Evolutionary conservation across 2,329 filamentous ascomycete genomes (phyloP), one percentile per base, ranked within the genome.

Genomic region (Penicillium sp.): DNA sequence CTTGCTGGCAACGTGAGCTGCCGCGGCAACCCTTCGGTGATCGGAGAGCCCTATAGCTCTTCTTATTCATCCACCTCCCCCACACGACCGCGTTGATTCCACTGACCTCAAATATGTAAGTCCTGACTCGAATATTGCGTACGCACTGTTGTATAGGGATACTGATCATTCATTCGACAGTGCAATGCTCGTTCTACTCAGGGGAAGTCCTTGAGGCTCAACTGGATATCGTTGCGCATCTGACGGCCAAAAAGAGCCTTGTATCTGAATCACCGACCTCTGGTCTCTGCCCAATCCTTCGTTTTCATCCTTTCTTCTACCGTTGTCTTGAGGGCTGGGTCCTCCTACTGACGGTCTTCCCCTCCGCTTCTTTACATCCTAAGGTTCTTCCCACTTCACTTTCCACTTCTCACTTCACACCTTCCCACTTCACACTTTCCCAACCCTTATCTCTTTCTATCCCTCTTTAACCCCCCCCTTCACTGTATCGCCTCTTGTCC

Each of bases 121-220:
- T 54, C 33, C 7, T 28, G 12, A 17, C 15, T 17, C 5, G 13
- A 53, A 19, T 10, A 12, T 26, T 44, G 7, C 13, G 26, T 22
- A 19, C 19, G 9, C 4, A 26, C 49, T 30, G 28, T 28, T 47
- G 4, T 12, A 33, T 17, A 13, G 13, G 35, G 22, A 40, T 53
- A 42, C 49, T 53, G 37, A 59, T 53, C 37, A 24, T 33, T 51
- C 5, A 13, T 24, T 19, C 15, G 6, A 30, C n/a, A 69, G 68
- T 65, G 67, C 58, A 67, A 70, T 70, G 68, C 64, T 69, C 55
- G 64, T 42, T 55, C 50, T 61, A 60, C 57, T 56, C 59, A 67
- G 60, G 59, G 58, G 61, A 56, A 63, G 64, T 69, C 64, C 64
- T 60, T 67, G 64, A 69, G 63, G 56, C 64, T 62, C 33, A 62